Percentiles rank a stretch among this genome's conserved stretches.
Conservation (phyloP, 169 alveolate species). For the Theileria parva region DNA sequence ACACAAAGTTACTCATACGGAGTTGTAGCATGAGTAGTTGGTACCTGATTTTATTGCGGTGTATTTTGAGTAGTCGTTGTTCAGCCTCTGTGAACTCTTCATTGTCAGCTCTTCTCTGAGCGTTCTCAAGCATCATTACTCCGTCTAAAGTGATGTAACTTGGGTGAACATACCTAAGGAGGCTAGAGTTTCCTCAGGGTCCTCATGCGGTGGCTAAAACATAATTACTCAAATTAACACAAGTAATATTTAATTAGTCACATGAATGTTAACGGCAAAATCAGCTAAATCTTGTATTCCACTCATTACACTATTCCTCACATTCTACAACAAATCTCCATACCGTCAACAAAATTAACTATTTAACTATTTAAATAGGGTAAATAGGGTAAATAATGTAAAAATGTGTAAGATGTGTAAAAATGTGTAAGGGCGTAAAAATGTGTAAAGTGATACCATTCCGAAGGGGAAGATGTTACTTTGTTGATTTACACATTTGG, state of each 20-base stretch:
- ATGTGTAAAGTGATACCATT: neutral
- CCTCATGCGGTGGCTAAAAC: constrained; percentile 61
- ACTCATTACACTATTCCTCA: constrained; percentile 65
- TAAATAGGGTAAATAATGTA: no score
- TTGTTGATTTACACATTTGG: constrained; percentile 16
- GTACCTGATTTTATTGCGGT: constrained; percentile 73
- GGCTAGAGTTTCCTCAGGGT: constrained; percentile 45
- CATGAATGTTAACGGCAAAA: constrained; percentile 67
- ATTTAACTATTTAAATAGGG: neutral
- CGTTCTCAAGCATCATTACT: constrained; percentile 76
- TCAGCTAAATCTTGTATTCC: constrained; percentile 69
- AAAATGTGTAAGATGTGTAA: neutral
- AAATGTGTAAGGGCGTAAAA: neutral
- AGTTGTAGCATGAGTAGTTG: neutral
- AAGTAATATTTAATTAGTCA: neutral
- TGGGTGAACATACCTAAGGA: constrained; percentile 31
- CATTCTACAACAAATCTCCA: constrained; percentile 20
- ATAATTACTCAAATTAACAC: no score
- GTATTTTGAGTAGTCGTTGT: constrained; percentile 69
- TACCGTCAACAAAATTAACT: neutral
- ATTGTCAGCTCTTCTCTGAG: constrained; percentile 66
- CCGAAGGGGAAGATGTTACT: constrained; percentile 20
- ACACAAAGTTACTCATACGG: neutral
- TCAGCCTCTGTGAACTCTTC: constrained; percentile 74
- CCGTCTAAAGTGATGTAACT: constrained; percentile 53